A percentile compares a stretch with the other conserved stretches of the same genome.
Conservation (phyloP, 148 eudicot genomes). For the Persicaria maculosa region DNA sequence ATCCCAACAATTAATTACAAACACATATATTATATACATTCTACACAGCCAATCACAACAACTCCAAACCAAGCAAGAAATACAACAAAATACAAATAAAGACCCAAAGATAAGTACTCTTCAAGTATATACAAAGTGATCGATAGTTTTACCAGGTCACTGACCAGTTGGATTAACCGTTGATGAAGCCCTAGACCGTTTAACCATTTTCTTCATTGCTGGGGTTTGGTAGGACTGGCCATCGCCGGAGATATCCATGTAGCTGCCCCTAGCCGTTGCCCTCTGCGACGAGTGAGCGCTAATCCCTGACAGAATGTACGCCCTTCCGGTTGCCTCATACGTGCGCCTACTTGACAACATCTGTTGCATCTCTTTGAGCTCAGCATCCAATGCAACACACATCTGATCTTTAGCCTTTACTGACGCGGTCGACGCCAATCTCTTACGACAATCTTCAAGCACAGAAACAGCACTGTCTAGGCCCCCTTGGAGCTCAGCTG, state of each 20-base stretch:
- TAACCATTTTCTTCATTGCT: background rate
- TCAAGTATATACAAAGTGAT: background rate
- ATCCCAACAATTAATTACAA: no score
- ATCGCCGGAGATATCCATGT: background rate
- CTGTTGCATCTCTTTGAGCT: conserved; percentile 25
- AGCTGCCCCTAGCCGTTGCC: conserved; percentile 24
- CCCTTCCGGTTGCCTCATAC: conserved; percentile 29
- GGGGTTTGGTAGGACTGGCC: background rate
- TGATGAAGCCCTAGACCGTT: background rate
- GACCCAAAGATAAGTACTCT: background rate
- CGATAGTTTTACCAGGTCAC: background rate
- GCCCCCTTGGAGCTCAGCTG: conserved; percentile 32
- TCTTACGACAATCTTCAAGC: conserved; percentile 15
- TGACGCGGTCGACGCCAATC: conserved; percentile 17
- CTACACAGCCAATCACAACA: background rate
- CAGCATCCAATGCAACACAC: conserved; percentile 17
- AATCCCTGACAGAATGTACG: conserved; percentile 21
- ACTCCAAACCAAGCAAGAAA: background rate
- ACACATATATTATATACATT: no score
- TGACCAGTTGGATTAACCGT: background rate
- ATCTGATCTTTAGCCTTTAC: conserved; percentile 22
- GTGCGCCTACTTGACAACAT: conserved; percentile 18
- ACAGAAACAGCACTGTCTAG: conserved; percentile 18
- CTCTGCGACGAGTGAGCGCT: conserved; percentile 32
- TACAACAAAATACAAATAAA: background rate